phyloP scores from a whole-genome alignment of 2,329 filamentous ascomycete genomes.

The Fusarium sp. region DNA sequence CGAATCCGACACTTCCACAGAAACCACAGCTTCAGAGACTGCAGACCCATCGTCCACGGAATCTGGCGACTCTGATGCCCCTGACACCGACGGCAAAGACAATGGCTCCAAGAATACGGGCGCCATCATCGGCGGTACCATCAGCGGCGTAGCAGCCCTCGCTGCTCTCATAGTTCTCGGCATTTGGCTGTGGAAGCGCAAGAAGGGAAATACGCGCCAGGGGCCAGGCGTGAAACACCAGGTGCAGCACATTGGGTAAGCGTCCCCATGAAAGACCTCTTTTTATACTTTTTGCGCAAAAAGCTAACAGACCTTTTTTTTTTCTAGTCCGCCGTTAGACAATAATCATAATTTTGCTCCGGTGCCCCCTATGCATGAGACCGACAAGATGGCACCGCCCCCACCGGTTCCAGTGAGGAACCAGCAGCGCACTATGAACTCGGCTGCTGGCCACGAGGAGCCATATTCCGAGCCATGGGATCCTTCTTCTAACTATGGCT shows the following conservation, averaged over 20 bases:
- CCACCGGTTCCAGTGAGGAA: conserved; percentile 29
- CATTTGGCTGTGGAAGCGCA: conserved; percentile 57
- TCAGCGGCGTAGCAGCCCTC: conserved; percentile 61
- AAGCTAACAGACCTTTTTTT: conserved; percentile 29
- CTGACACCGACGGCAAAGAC: conserved; percentile 40
- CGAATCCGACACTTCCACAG: conserved; percentile 18
- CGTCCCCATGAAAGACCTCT: not conserved
- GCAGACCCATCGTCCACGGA: conserved; percentile 30
- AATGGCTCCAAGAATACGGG: conserved; percentile 51
- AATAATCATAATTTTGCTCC: conserved; percentile 42
- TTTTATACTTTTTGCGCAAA: not conserved
- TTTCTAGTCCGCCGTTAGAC: conserved; percentile 42
- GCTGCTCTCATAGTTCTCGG: conserved; percentile 53
- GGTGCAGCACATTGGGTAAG: conserved; percentile 55
- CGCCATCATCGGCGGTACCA: conserved; percentile 63
- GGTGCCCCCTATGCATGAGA: conserved; percentile 42
- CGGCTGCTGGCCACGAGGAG: conserved; percentile 18
- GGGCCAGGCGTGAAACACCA: conserved; percentile 53
- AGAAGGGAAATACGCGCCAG: conserved; percentile 52
- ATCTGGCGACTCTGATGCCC: conserved; percentile 37
- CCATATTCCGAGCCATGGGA: conserved; percentile 34
- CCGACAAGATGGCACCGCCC: conserved; percentile 33
- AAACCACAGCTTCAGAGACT: conserved; percentile 29
- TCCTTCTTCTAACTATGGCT: conserved; percentile 25
- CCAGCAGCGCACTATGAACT: conserved; percentile 29